phyloP scores from a whole-genome alignment of 257 asterid genomes.

The Gentiana straminea region DNA sequence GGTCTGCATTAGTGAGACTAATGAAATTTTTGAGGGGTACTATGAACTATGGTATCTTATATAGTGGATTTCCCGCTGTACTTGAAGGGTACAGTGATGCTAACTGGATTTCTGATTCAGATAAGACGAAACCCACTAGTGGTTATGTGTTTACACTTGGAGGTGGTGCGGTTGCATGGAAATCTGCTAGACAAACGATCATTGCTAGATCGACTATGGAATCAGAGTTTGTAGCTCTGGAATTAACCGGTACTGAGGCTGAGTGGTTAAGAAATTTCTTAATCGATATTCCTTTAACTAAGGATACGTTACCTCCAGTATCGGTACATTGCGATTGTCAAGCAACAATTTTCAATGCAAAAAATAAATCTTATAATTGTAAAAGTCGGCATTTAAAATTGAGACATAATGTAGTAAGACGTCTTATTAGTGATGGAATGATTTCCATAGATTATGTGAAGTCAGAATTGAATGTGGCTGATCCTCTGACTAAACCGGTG shows the following conservation, averaged over 20 bases:
- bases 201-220: conserved; percentile 10
- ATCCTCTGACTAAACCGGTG: conserved; percentile 8
- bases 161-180: background rate
- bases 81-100: background rate
- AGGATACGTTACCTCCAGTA: background rate
- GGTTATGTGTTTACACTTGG: background rate
- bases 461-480: conserved; percentile 8
- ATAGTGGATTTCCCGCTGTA: background rate
- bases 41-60: background rate
- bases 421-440: background rate
- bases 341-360: background rate
- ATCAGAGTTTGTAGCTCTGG: conserved; percentile 8
- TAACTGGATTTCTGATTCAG: background rate
- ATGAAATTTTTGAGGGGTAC: background rate
- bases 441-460: conserved; percentile 10
- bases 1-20: background rate
- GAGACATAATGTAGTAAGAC: background rate
- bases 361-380: background rate
- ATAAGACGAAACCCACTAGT: background rate
- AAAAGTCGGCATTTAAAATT: background rate
- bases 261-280: background rate
- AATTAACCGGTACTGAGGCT: conserved; percentile 1
- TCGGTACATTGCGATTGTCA: conserved; percentile 1
- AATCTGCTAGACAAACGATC: conserved; percentile 6
- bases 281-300: background rate